phyloP scores from a whole-genome alignment of 2,329 filamentous ascomycete species.

The Exophiala oligosperma region DNA sequence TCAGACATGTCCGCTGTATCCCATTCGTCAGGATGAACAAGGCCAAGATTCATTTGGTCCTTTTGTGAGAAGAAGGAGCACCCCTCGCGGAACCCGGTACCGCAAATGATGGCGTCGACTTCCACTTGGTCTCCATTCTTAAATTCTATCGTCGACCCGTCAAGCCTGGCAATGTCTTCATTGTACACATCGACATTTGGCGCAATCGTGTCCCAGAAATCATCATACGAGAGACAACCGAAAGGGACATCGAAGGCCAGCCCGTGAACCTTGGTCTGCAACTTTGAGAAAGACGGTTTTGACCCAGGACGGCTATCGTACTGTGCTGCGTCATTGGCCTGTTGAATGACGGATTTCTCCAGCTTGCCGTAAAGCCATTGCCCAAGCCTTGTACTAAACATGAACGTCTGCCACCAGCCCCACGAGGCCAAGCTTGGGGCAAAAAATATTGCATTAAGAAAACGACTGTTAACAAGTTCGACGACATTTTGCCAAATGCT shows the following conservation, averaged over 20 bases:
- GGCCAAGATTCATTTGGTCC: not conserved
- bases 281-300: not conserved
- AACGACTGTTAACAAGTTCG: not conserved
- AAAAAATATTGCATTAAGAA: not conserved
- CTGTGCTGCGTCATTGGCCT: not conserved
- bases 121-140: not conserved
- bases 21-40: not conserved
- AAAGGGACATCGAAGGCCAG: not conserved
- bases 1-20: not conserved
- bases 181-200: not conserved
- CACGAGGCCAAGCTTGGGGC: not conserved
- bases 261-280: not conserved
- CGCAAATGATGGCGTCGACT: not conserved
- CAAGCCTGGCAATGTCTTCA: not conserved
- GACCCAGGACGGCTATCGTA: not conserved
- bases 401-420: not conserved
- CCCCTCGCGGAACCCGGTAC: not conserved
- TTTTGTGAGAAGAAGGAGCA: not conserved
- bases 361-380: not conserved
- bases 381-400: not conserved
- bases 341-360: not conserved
- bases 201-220: conserved; percentile 2
- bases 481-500: not conserved
- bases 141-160: not conserved
- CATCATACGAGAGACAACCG: not conserved